Conservation (phyloP, 2,329 filamentous ascomycete genomes). For the Fusarium pseudograminearum region DNA sequence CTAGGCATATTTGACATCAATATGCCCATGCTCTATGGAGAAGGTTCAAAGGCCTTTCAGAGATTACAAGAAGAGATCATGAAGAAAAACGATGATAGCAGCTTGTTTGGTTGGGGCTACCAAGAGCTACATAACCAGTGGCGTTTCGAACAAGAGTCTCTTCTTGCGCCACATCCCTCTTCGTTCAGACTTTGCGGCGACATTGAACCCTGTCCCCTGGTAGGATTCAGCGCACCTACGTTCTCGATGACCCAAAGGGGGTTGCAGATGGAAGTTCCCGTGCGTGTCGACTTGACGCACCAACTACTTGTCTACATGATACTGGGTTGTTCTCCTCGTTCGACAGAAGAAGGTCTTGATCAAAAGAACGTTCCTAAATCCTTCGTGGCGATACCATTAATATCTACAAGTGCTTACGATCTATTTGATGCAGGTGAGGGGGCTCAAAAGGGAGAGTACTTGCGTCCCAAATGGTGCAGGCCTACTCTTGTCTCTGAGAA, state of each 20-base stretch:
- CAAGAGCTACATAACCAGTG: background rate
- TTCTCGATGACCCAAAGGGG: background rate
- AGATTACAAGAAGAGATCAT: background rate
- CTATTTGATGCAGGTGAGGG: background rate
- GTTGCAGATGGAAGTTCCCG: background rate
- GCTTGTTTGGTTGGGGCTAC: background rate
- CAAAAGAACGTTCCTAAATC: background rate
- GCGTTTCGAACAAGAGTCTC: rapidly evolving
- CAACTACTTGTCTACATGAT: background rate
- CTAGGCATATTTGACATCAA: background rate
- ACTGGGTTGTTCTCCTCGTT: background rate
- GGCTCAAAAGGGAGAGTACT: background rate
- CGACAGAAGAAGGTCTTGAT: background rate
- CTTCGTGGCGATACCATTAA: background rate
- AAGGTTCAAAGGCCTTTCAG: background rate
- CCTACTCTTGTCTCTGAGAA: background rate
- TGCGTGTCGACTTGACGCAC: background rate
- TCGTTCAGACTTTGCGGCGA: background rate
- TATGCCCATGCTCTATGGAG: background rate
- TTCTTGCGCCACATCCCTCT: background rate
- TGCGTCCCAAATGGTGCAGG: background rate
- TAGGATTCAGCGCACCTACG: background rate
- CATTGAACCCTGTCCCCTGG: background rate
- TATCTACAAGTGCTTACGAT: background rate
- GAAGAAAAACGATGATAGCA: background rate